Evolutionary conservation across 441 rosid genomes (phyloP).

Genomic region (Adansonia madagascariensis): DNA sequence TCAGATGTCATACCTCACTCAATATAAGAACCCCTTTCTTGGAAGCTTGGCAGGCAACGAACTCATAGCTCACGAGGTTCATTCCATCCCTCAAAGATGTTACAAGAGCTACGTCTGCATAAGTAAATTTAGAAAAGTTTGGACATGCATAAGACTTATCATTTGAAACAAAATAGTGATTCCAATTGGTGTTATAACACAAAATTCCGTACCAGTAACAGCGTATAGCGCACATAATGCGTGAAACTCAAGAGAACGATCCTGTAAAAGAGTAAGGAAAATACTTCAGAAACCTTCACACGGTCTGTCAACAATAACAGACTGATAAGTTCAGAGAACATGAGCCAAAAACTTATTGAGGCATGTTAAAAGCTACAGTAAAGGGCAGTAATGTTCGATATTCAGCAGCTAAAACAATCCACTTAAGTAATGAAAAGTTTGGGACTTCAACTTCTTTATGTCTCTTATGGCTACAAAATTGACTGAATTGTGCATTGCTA

Average conservation of each 20-base stretch:
- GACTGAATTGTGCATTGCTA: neutral
- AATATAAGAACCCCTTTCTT: slow-evolving; percentile 82
- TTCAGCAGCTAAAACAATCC: neutral
- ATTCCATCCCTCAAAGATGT: slow-evolving; percentile 81
- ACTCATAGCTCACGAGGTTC: slow-evolving; percentile 83
- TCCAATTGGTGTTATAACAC: neutral
- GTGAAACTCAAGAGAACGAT: slow-evolving; percentile 70
- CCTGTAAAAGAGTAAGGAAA: slow-evolving; percentile 46
- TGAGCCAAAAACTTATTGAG: slow-evolving; percentile 3
- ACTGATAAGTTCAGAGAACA: slow-evolving; percentile 9
- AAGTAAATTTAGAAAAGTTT: neutral
- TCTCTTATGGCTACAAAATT: neutral
- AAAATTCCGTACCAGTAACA: slow-evolving; percentile 59
- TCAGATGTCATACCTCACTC: slow-evolving; percentile 54
- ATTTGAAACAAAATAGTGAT: neutral
- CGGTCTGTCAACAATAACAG: slow-evolving; percentile 11
- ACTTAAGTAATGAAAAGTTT: neutral
- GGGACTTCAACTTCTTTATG: neutral
- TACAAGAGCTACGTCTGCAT: slow-evolving; percentile 73
- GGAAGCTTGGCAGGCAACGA: slow-evolving; percentile 77
- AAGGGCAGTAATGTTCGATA: neutral
- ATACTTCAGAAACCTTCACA: slow-evolving; percentile 28
- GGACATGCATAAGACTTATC: neutral
- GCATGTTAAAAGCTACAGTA: neutral
- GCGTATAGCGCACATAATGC: slow-evolving; percentile 77